Base-by-base conservation (phyloP, 2,329 filamentous ascomycete species). In the Calonectria naviculata region DNA sequence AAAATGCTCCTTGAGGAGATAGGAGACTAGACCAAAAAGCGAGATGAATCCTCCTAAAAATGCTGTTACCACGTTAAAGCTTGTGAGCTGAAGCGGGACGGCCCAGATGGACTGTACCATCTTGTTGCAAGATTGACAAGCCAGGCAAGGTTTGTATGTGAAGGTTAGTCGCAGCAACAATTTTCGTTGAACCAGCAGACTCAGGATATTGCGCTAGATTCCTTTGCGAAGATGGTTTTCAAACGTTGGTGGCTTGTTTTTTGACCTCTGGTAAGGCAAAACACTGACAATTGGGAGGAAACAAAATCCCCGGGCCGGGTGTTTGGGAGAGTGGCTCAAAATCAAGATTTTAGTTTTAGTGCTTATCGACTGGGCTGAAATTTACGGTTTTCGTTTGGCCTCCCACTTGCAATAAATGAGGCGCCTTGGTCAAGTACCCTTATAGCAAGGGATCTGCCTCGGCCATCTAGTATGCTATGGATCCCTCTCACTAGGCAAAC, bases 11-110 rank as follows among this genome's bases (percentile, higher is more conserved):
- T 98, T 98, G 80, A 94, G 88, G 21, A 98, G 88, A 80, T 95
- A 97, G 1, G 95, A 98, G 0, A 98, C 94, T 49, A 98, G 85
- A 4, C 95, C 95, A 79, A 97, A 98, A n/a, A 97, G 76, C 0
- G 94, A 95, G 72, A 98, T 92, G 84, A 97, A 98, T 2, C 94
- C 95, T 17, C 95, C 95, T 15, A 97, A 84, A 9, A 94, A 89
- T 65, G 93, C 92, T 80, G 94, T 91, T 66, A 95, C 90, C 74
- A 97, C 93, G 83, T 97, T 97, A 87, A 97, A 97, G 81, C 95
- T 93, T 73, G 89, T 91, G 38, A 93, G 78, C 7, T 88, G 88
- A 49, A 95, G 85, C 24, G 82, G 81, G 8, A 84, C 74, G 7
- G 75, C 75, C 82, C 82, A 84, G 29, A 82, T 80, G 29, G 64